These are phyloP conservation scores for Teratosphaeria gauchensis DNA, from an alignment of 2,329 filamentous ascomycete species.

Conservation along the genomic window DNA sequence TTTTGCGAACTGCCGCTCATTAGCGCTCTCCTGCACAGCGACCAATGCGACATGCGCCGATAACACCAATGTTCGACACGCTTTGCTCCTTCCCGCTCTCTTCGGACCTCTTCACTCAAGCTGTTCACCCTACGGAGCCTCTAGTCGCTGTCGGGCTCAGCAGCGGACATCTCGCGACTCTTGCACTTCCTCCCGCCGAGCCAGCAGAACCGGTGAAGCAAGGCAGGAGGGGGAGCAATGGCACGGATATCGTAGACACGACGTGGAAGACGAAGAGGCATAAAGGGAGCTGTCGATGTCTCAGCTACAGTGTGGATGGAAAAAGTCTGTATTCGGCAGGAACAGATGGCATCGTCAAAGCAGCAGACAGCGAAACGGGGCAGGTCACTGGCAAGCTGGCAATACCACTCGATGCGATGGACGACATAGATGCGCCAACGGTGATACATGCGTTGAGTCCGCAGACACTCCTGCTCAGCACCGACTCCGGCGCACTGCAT, in stretches of 20 bases:
- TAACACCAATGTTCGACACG: constrained; percentile 67
- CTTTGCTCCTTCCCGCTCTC: constrained; percentile 80
- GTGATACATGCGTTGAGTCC: constrained; percentile 76
- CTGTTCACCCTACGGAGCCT: constrained; percentile 73
- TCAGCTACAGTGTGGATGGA: constrained; percentile 73
- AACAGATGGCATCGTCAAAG: constrained; percentile 55
- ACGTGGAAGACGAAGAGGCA: constrained; percentile 82
- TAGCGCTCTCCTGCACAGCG: neutral
- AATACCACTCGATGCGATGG: constrained; percentile 48
- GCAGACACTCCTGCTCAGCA: constrained; percentile 77
- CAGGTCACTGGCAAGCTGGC: constrained; percentile 72
- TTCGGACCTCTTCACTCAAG: constrained; percentile 80
- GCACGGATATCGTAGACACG: constrained; percentile 68
- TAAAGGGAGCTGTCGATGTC: constrained; percentile 81
- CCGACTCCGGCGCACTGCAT: constrained; percentile 82
- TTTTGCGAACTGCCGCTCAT: neutral
- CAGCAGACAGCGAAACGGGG: constrained; percentile 48
- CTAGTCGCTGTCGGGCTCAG: constrained; percentile 78
- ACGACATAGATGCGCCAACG: constrained; percentile 58
- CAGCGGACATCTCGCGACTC: constrained; percentile 76
- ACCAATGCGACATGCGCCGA: neutral
- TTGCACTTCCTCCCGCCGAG: constrained; percentile 55
- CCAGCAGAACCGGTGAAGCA: constrained; percentile 21
- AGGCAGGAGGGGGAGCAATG: constrained; percentile 39
- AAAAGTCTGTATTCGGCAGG: constrained; percentile 52